Percentiles rank a stretch among this genome's conserved stretches.
Conservation (phyloP, 225 moss, liverwort and hornwort species). For the Bryum argenteum region DNA sequence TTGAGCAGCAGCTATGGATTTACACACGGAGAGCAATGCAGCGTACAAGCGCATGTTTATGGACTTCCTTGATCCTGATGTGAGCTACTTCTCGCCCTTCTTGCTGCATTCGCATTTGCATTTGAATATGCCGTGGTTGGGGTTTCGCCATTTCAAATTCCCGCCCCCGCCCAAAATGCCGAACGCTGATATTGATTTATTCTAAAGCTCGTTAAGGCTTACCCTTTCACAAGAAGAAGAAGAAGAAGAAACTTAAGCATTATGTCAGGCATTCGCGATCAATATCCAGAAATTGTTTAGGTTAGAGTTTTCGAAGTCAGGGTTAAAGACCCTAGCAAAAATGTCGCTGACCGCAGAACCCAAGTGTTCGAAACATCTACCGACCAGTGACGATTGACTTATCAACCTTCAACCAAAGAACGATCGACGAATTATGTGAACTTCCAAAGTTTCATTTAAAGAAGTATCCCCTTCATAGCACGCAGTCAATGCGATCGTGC, state of each 20-base stretch:
- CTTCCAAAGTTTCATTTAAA: background rate
- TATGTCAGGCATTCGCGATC: no score
- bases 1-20: conserved; percentile 49
- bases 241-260: no score
- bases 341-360: background rate
- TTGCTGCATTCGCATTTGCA: conserved; percentile 11
- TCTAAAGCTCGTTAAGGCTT: no score
- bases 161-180: background rate
- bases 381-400: background rate
- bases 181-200: no score
- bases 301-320: no score
- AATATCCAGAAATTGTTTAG: background rate
- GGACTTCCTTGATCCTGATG: conserved; percentile 87
- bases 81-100: conserved; percentile 8
- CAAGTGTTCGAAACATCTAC: background rate
- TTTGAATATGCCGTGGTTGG: background rate
- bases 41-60: conserved; percentile 71
- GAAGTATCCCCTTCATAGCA: background rate
- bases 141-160: conserved; percentile 11
- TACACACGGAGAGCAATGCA: conserved; percentile 58
- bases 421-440: background rate
- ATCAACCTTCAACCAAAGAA: background rate
- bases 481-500: background rate
- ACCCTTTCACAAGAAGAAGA: no score
- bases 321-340: background rate